Evolutionary conservation across 2,329 filamentous ascomycete genomes (phyloP).

Genomic region (Penicillium nordicum): DNA sequence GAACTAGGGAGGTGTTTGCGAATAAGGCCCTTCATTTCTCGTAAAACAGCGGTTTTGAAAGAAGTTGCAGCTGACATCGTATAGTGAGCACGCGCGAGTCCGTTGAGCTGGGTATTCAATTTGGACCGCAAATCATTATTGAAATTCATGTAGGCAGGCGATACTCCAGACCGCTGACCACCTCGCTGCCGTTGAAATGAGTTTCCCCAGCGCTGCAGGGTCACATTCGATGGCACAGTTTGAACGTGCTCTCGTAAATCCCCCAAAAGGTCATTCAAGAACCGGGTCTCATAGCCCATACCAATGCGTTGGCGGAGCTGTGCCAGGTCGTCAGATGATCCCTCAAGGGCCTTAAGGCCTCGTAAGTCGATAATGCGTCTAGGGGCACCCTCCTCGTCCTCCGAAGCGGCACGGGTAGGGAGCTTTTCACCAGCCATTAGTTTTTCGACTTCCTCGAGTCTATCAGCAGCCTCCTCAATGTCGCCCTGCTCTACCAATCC

Average conservation of each 20-base stretch:
- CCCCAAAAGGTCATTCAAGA: constrained; percentile 70
- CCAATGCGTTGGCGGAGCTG: constrained; percentile 77
- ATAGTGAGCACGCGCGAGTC: constrained; percentile 76
- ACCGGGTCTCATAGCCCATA: constrained; percentile 77
- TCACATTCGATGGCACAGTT: constrained; percentile 66
- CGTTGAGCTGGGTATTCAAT: constrained; percentile 68
- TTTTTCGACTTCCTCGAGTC: constrained; percentile 72
- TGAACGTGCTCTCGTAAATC: constrained; percentile 81
- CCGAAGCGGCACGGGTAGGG: constrained; percentile 28
- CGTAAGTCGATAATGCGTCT: constrained; percentile 64
- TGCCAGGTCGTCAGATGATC: constrained; percentile 72
- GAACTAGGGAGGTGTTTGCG: constrained; percentile 84
- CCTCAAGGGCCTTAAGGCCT: constrained; percentile 72
- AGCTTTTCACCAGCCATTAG: constrained; percentile 71
- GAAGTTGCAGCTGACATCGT: constrained; percentile 76
- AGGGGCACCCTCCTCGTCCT: constrained; percentile 27
- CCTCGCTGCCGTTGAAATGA: constrained; percentile 71
- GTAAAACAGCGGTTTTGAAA: constrained; percentile 78
- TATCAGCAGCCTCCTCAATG: constrained; percentile 73
- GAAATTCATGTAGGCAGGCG: constrained; percentile 75
- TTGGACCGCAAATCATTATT: constrained; percentile 67
- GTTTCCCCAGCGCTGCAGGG: constrained; percentile 79
- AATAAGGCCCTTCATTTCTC: constrained; percentile 83
- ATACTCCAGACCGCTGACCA: constrained; percentile 61
- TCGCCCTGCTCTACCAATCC: constrained; percentile 77